Base-by-base conservation (phyloP, 352 stramenopile genomes). In the Globisporangium radiosum region DNA sequence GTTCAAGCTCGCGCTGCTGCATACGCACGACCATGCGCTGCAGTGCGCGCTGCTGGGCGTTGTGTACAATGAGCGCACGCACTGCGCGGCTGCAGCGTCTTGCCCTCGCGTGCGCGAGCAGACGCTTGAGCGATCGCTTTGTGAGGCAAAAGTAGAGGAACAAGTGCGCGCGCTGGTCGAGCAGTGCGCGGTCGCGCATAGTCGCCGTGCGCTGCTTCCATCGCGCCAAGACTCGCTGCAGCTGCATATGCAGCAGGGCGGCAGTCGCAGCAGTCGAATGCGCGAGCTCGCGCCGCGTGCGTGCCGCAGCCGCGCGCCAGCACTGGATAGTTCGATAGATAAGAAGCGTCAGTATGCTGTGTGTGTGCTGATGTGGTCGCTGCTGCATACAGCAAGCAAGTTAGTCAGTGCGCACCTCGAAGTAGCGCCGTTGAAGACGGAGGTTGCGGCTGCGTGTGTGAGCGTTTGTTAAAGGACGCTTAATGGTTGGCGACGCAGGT, bases 111-210 rank as follows among this genome's bases (percentile, higher is more conserved):
- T 65, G 25, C 14, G 17, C 47, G n/a, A 36, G 36, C 19, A 68
- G 19, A 25, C 47, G 57, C 36, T 8, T 38, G 38, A 68, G 50
- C 39, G 57, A 66, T 11, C 42, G 57, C 48, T 66, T 68, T 25
- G 53, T 44, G 36, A 68, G 33, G 17, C 54, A 61, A 33, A 58
- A 68, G 42, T 68, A 68, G 14, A 66, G 51, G 38, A 68, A 68
- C 44, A 68, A 65, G 47, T 50, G 43, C 43, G 62, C 62, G 38
- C 58, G 57, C n/a, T 65, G 33, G 39, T 56, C 38, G 25, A 56
- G 50, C 8, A 66, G 38, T 3, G 44, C 11, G 14, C 15, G 57
- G 5, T 64, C 62, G 9, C 43, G 39, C 0, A 17, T 33, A 1
- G 54, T 13, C 0, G 3, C 10, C 1, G 52, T 9, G 7, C 11